Conservation (phyloP, 1,284 basidiomycete species). For the Tremellales sp. region DNA sequence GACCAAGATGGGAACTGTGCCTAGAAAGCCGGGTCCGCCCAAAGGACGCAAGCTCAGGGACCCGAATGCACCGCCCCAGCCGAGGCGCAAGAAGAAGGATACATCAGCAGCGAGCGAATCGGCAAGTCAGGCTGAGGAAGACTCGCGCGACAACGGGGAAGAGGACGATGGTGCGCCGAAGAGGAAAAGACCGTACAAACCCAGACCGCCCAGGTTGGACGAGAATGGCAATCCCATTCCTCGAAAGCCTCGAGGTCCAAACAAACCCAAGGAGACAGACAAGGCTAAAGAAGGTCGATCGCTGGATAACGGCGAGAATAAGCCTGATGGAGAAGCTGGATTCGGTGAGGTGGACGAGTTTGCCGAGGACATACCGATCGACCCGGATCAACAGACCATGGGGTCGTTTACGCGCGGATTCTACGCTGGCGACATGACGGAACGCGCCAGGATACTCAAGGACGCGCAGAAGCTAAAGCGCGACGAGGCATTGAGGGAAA, state of each 20-base stretch:
- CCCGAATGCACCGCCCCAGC: too few species aligned
- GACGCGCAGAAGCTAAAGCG: background rate
- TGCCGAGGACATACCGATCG: background rate
- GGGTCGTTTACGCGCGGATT: background rate
- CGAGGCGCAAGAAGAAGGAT: constrained; percentile 1
- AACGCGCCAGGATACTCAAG: background rate
- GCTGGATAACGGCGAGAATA: constrained; percentile 2
- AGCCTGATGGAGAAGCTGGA: background rate
- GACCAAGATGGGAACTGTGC: too few species aligned
- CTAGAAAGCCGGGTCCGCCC: background rate
- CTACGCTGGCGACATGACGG: background rate
- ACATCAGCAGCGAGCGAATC: background rate
- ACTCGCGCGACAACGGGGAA: background rate
- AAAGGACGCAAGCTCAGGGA: background rate
- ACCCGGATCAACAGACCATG: background rate
- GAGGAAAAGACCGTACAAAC: constrained; percentile 1
- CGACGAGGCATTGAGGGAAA: background rate
- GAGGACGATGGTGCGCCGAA: constrained; percentile 2
- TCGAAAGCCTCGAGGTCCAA: background rate
- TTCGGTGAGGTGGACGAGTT: background rate
- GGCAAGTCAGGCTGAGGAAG: constrained; percentile 4
- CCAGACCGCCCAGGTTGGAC: background rate
- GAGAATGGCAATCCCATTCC: background rate
- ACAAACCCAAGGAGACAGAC: background rate
- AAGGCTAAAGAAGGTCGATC: constrained; percentile 1